Evolutionary conservation across 306 rosid species (phyloP).

Genomic region (Astragalus glycyphyllos): DNA sequence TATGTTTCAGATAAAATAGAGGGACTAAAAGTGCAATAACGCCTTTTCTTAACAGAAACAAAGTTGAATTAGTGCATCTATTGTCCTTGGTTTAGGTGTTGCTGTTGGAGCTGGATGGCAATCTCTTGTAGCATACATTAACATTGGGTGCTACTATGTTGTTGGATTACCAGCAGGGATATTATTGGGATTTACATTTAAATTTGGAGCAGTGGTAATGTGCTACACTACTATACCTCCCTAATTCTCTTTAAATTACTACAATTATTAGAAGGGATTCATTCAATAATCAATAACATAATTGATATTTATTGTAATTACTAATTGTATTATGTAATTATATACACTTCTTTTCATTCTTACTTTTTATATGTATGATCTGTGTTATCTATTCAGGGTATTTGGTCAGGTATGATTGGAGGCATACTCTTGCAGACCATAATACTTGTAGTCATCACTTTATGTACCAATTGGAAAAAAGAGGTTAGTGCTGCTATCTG

Average conservation of each 20-base stretch:
- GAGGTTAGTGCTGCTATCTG: constrained; percentile 51
- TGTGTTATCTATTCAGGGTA: constrained; percentile 57
- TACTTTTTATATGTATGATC: neutral
- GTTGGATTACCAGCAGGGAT: constrained; percentile 85
- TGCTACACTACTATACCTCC: too few species aligned
- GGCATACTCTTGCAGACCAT: constrained; percentile 72
- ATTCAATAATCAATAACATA: neutral
- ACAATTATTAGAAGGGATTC: neutral
- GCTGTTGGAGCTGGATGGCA: constrained; percentile 96
- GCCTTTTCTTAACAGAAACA: neutral
- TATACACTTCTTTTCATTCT: neutral
- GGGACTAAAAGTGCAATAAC: neutral
- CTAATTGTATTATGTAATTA: neutral
- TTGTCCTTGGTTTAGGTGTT: constrained; percentile 64
- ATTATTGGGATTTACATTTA: constrained; percentile 67
- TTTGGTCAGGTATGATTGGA: constrained; percentile 84
- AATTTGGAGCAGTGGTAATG: constrained; percentile 65
- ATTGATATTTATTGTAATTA: neutral
- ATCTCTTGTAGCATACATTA: constrained; percentile 77
- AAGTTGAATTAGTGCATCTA: neutral
- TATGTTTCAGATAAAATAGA: too few species aligned
- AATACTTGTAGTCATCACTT: constrained; percentile 62
- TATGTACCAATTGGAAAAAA: constrained; percentile 67
- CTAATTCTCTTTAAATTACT: neutral
- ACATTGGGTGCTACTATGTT: constrained; percentile 70